Base-by-base conservation (phyloP, 257 asterid species). In the Solanum etuberosum region DNA sequence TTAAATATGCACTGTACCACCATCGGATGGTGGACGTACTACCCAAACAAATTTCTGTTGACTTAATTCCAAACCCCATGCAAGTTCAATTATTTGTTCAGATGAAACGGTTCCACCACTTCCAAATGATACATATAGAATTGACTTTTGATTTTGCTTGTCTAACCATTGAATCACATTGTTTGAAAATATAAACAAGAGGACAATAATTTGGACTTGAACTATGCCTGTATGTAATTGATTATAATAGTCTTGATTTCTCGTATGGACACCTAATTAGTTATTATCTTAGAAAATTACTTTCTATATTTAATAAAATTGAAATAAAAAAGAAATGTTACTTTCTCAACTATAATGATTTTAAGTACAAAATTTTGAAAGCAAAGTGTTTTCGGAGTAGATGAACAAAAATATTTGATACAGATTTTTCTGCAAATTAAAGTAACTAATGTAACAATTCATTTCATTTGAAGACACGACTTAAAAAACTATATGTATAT, bases 21-120 rank as follows among this genome's bases (percentile, higher is more conserved):
- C 34, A 5, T 77, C 15, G 5, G n/a, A 77, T 1, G 83, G 83
- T 2, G 61, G 9, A 77, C 37, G 83, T 40, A 40, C 20, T 7
- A 77, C 61, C 83, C 61, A 77, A 40, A 77, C 14, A n/a, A 77
- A 77, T 40, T 40, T 77, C 0, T 87, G 89, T 4, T 16, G 46
- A 32, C 86, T 80, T 32, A 59, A 27, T 37, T 80, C 73, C 7
- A 87, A 63, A 32, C 86, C 88, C 32, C 81, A 86, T 7, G 88
- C 88, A 10, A 86, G 85, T 32, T 80, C 89, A 8, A 32, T 23
- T 2, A 65, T 81, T 35, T 87, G 83, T n/a, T 82, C 15, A 9
- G 83, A 21, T 12, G 86, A 61, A 0, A 87, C 59, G 16, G 71
- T 25, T 40, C 86, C 88, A 61, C 86, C 88, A 59, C 88, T 86